These are phyloP conservation scores for Thinopyrum elongatum DNA, from an alignment of 176 grass and related monocot genomes.

Conservation along the genomic window DNA sequence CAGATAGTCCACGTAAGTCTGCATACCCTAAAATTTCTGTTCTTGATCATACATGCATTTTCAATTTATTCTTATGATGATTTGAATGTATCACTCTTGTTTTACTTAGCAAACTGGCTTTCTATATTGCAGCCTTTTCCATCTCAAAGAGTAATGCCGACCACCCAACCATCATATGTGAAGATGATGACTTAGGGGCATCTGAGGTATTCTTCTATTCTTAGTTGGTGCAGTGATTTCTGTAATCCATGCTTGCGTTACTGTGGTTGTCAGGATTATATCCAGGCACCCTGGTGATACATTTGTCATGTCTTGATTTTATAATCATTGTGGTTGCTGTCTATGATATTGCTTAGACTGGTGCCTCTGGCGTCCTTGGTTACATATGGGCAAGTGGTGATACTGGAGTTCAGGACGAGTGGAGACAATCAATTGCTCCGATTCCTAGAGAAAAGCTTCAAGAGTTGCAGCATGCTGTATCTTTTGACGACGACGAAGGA, in stretches of 20 bases:
- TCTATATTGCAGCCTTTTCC: conserved; percentile 64
- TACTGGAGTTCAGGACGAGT: conserved; percentile 67
- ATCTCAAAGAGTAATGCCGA: conserved; percentile 62
- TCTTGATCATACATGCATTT: neutral
- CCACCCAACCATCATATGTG: conserved; percentile 35
- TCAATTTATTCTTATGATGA: conserved; percentile 2
- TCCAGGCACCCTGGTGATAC: neutral
- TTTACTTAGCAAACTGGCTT: conserved; percentile 25
- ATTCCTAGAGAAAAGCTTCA: conserved; percentile 74
- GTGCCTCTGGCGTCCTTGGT: conserved; percentile 60
- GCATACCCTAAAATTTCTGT: neutral
- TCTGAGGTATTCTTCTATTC: conserved; percentile 47
- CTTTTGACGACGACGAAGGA: conserved; percentile 38
- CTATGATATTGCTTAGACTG: conserved; percentile 53
- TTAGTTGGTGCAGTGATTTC: conserved; percentile 14
- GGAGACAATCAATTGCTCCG: conserved; percentile 85
- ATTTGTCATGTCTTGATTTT: conserved; percentile 16
- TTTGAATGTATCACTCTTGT: conserved; percentile 21
- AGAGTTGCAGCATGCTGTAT: conserved; percentile 46
- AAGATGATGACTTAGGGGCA: conserved; percentile 38
- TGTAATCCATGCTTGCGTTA: conserved; percentile 17
- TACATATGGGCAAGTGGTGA: conserved; percentile 80
- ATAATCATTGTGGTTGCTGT: conserved; percentile 15
- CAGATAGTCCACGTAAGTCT: conserved; percentile 80
- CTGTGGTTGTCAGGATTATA: conserved; percentile 2